These are phyloP conservation scores for Knoxia roxburghii DNA, from an alignment of 257 asterid species.

Conservation along the genomic window DNA sequence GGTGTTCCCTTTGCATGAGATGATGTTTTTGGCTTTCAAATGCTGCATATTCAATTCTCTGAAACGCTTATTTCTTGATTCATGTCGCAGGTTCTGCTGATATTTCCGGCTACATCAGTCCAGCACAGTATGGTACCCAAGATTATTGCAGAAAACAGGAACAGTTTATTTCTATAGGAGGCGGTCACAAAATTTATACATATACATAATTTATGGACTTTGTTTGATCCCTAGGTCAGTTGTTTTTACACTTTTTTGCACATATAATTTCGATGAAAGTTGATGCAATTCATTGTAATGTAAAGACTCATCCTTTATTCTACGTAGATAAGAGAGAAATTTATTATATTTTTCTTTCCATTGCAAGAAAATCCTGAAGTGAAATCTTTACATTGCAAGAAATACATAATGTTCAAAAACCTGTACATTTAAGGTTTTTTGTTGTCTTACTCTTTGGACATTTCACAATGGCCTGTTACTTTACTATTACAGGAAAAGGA, in stretches of 20 bases:
- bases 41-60: not conserved
- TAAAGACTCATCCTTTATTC: slow-evolving; percentile 2
- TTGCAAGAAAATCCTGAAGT: too few species aligned
- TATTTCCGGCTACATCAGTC: not conserved
- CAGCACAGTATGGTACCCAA: not conserved
- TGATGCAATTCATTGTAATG: slow-evolving; percentile 3
- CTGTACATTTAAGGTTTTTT: too few species aligned
- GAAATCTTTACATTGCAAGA: not conserved
- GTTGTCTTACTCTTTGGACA: not conserved
- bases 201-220: not conserved
- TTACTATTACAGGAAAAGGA: not conserved
- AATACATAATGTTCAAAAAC: not conserved
- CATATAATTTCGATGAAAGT: not conserved
- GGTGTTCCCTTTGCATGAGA: not conserved
- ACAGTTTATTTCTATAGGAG: not conserved
- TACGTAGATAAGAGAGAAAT: not conserved
- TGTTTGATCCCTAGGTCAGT: not conserved
- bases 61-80: not conserved
- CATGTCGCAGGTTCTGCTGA: slow-evolving; percentile 7
- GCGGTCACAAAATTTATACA: not conserved
- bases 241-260: not conserved
- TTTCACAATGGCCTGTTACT: not conserved
- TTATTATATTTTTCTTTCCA: not conserved
- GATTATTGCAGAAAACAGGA: not conserved
- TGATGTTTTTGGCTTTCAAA: not conserved